Evolutionary conservation across 768 basidiomycete genomes (phyloP).

Genomic region (Kwoniella newhampshirensis): DNA sequence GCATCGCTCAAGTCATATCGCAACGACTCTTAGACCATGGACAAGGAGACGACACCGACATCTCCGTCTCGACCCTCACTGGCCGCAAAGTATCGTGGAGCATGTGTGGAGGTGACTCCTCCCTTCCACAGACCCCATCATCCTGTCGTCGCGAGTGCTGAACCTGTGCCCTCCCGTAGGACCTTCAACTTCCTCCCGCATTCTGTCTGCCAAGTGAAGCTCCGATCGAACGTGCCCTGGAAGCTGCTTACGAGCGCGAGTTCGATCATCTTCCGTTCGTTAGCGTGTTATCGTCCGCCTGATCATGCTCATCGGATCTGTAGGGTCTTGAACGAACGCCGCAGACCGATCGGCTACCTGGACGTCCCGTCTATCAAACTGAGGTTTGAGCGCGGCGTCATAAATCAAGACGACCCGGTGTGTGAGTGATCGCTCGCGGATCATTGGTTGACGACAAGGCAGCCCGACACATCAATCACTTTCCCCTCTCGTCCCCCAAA

Average conservation of each 20-base stretch:
- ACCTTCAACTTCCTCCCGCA: constrained; percentile 66
- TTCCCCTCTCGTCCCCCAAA: constrained; percentile 39
- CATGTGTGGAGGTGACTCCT: constrained; percentile 75
- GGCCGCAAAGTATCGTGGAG: constrained; percentile 70
- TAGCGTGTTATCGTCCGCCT: neutral
- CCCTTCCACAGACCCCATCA: neutral
- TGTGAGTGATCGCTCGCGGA: constrained; percentile 36
- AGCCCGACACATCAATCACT: constrained; percentile 50
- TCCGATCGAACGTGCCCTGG: constrained; percentile 71
- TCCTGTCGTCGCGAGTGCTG: constrained; percentile 1
- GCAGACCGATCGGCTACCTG: constrained; percentile 79
- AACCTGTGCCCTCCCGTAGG: constrained; percentile 22
- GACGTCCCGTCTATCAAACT: constrained; percentile 72
- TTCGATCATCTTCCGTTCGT: constrained; percentile 88
- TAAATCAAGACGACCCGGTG: constrained; percentile 74
- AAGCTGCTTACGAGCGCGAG: constrained; percentile 87
- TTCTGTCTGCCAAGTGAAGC: constrained; percentile 74
- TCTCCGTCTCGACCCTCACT: constrained; percentile 19
- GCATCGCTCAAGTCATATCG: no score
- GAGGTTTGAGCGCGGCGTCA: constrained; percentile 72
- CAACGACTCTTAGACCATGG: constrained; percentile 8
- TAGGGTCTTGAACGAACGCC: constrained; percentile 72
- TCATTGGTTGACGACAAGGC: no score
- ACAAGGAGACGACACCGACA: constrained; percentile 46
- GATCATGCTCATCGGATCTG: neutral